Conservation (phyloP, 768 basidiomycete genomes). For the Leccinum barrowsii region DNA sequence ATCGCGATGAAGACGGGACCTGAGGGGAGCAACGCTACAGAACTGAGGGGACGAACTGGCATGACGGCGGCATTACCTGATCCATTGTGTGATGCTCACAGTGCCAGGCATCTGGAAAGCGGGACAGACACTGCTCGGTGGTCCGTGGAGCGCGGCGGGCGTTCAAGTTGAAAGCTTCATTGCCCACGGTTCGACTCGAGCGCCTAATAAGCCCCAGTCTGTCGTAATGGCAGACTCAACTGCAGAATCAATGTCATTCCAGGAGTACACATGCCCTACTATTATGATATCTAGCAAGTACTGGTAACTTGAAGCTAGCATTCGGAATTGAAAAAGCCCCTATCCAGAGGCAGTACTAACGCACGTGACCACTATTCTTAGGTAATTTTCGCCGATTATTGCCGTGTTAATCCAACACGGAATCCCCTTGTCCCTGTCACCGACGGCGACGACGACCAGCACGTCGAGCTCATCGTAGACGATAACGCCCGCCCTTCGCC, state of each 20-base stretch:
- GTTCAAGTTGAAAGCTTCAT: neutral
- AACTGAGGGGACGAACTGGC: neutral
- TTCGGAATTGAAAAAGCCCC: neutral
- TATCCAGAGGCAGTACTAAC: slow-evolving; percentile 7
- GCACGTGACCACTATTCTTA: slow-evolving; percentile 29
- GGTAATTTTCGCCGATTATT: slow-evolving; percentile 28
- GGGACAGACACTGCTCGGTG: too few species aligned
- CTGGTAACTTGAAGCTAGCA: neutral
- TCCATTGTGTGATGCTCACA: slow-evolving; percentile 19
- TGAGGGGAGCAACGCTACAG: neutral
- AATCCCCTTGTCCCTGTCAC: slow-evolving; percentile 37
- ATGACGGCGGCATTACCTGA: slow-evolving; percentile 16
- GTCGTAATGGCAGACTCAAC: neutral
- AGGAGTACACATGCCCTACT: neutral
- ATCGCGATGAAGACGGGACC: slow-evolving; percentile 3
- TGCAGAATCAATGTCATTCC: neutral
- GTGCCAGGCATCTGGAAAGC: neutral
- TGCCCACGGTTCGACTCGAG: neutral
- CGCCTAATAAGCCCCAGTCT: neutral
- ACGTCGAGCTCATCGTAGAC: slow-evolving; percentile 29
- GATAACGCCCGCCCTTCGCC: slow-evolving; percentile 20
- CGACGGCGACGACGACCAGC: slow-evolving; percentile 30
- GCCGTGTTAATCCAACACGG: slow-evolving; percentile 31
- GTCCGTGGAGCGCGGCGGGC: neutral
- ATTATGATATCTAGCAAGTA: neutral